Evolutionary conservation across 768 basidiomycete species (phyloP).

Genomic region (Hygrophorus russula): DNA sequence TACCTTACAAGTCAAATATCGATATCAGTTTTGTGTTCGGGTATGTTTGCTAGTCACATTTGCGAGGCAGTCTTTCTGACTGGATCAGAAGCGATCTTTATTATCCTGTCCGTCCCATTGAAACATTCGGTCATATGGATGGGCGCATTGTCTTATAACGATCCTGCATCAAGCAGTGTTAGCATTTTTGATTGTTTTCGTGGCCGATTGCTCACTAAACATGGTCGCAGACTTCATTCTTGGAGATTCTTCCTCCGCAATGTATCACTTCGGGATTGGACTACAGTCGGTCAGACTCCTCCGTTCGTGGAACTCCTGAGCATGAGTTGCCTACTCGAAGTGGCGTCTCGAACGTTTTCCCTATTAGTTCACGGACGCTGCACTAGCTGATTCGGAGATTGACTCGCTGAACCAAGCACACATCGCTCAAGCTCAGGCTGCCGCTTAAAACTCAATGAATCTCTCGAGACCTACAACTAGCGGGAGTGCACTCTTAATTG

Average conservation of each 20-base stretch:
- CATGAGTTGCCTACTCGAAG: not conserved
- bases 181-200: not conserved
- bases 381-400: not conserved
- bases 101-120: too few species aligned
- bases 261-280: constrained; percentile 2
- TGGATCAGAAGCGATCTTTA: too few species aligned
- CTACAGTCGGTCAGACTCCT: not conserved
- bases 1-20: too few species aligned
- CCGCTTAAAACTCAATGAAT: too few species aligned
- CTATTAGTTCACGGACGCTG: not conserved
- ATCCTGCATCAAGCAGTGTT: too few species aligned
- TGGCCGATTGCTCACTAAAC: not conserved
- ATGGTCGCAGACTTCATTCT: not conserved
- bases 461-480: too few species aligned
- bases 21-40: too few species aligned
- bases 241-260: not conserved
- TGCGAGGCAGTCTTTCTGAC: too few species aligned
- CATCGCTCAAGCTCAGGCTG: not conserved
- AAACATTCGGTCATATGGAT: too few species aligned
- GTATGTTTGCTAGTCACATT: too few species aligned
- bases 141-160: too few species aligned
- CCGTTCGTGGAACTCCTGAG: not conserved
- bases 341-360: not conserved
- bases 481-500: too few species aligned
- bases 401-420: not conserved